Conservation (phyloP, 352 stramenopile species). For the Phytophthora foliorum region DNA sequence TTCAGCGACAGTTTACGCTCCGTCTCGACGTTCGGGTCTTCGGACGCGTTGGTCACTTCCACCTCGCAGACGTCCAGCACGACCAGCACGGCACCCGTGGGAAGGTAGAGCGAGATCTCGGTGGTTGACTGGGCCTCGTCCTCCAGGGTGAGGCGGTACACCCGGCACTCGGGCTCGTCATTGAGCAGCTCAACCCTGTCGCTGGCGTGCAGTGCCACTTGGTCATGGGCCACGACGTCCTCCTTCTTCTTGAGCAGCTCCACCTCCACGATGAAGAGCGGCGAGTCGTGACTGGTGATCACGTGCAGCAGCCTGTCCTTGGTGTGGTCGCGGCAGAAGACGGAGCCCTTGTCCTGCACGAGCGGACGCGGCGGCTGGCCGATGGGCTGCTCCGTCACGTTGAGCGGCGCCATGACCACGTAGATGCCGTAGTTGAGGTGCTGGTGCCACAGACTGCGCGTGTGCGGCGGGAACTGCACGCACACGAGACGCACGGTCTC, state of each 20-base stretch:
- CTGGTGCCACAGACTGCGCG: slow-evolving; percentile 54
- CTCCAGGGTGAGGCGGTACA: slow-evolving; percentile 53
- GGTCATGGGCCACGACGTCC: slow-evolving; percentile 17
- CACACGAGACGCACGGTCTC: slow-evolving; percentile 45
- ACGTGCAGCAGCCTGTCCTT: slow-evolving; percentile 57
- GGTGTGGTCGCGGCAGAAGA: slow-evolving; percentile 67
- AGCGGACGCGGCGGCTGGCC: slow-evolving; percentile 30
- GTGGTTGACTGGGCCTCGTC: slow-evolving; percentile 6
- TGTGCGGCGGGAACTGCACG: slow-evolving; percentile 48
- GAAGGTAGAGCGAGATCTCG: slow-evolving; percentile 40
- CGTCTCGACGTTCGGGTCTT: slow-evolving; percentile 17
- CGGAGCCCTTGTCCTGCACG: slow-evolving; percentile 38
- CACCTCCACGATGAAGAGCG: slow-evolving; percentile 61
- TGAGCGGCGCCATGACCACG: slow-evolving; percentile 45
- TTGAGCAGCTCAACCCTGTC: slow-evolving; percentile 40
- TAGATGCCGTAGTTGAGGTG: slow-evolving; percentile 63
- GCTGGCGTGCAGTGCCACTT: slow-evolving; percentile 32
- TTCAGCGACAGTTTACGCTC: slow-evolving; percentile 27
- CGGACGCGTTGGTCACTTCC: slow-evolving; percentile 30
- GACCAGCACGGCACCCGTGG: slow-evolving; percentile 52
- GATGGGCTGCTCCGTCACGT: slow-evolving; percentile 42
- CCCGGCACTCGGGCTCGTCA: slow-evolving; percentile 49
- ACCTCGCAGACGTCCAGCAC: slow-evolving; percentile 44
- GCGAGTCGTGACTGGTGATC: slow-evolving; percentile 35
- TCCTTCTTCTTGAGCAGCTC: slow-evolving; percentile 57